Conservation (phyloP, 129 eudicot species). For the Solidago caesia region DNA sequence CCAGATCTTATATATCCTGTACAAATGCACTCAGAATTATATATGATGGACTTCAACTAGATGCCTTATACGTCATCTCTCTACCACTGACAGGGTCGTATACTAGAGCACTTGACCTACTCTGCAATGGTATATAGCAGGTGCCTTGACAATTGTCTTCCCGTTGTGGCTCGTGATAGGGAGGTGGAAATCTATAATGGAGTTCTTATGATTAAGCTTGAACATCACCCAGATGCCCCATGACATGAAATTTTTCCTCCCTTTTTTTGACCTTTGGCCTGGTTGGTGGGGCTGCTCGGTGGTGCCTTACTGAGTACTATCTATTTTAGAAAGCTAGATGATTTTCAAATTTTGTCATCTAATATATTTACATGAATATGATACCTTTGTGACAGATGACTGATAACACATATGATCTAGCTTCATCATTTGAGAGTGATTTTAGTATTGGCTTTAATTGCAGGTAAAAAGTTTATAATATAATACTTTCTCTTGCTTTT, state of each 20-base stretch:
- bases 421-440: constrained; percentile 70
- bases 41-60: no score
- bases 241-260: background rate
- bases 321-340: background rate
- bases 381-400: constrained; percentile 47
- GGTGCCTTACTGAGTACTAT: background rate
- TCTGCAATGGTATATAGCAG: background rate
- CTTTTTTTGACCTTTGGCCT: no score
- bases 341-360: constrained; percentile 10
- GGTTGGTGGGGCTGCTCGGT: no score
- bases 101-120: background rate
- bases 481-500: background rate
- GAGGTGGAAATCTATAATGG: background rate
- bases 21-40: no score
- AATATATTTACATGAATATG: constrained; percentile 11
- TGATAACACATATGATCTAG: constrained; percentile 55
- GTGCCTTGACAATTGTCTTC: background rate
- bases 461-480: constrained; percentile 50
- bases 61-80: background rate
- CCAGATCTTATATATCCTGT: no score
- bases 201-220: background rate
- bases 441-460: constrained; percentile 37
- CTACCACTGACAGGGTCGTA: background rate
- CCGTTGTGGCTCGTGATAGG: background rate
- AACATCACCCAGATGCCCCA: background rate